phyloP scores from a whole-genome alignment of 768 basidiomycete species.

The Suillus decipiens region DNA sequence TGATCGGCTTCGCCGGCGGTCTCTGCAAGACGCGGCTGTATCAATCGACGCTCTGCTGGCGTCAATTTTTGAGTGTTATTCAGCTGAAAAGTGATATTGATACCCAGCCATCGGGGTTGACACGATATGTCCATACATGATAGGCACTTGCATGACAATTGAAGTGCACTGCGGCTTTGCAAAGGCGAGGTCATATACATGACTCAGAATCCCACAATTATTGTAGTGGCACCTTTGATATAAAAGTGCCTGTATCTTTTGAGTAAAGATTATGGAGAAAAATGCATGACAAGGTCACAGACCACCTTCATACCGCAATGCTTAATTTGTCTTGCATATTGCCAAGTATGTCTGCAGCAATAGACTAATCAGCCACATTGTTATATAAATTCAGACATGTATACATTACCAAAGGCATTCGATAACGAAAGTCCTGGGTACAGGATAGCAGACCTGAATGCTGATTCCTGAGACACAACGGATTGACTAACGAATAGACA shows the following conservation, averaged over 20 bases:
- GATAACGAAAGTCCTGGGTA: slow-evolving; percentile 58
- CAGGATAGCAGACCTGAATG: slow-evolving; percentile 62
- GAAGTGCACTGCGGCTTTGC: not conserved
- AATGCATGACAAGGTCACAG: too few species aligned
- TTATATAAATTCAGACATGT: slow-evolving; percentile 17
- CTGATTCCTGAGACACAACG: slow-evolving; percentile 46
- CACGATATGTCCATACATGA: slow-evolving; percentile 43
- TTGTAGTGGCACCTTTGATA: slow-evolving; percentile 64
- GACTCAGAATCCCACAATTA: slow-evolving; percentile 54
- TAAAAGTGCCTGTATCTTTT: too few species aligned
- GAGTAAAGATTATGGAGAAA: too few species aligned
- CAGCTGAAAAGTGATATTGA: slow-evolving; percentile 38
- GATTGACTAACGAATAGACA: not conserved
- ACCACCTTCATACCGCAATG: too few species aligned
- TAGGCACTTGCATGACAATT: slow-evolving; percentile 50
- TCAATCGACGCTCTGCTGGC: slow-evolving; percentile 52
- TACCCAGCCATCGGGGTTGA: not conserved
- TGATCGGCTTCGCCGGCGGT: slow-evolving; percentile 68
- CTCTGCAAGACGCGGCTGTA: slow-evolving; percentile 65
- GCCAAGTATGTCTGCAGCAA: too few species aligned
- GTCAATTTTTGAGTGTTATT: slow-evolving; percentile 64
- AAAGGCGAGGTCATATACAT: slow-evolving; percentile 38
- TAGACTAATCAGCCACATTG: slow-evolving; percentile 22
- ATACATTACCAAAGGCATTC: slow-evolving; percentile 66
- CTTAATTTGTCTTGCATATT: too few species aligned